Evolutionary conservation across 2,329 filamentous ascomycete genomes (phyloP).

Genomic region (Drechslerella stenobrocha): DNA sequence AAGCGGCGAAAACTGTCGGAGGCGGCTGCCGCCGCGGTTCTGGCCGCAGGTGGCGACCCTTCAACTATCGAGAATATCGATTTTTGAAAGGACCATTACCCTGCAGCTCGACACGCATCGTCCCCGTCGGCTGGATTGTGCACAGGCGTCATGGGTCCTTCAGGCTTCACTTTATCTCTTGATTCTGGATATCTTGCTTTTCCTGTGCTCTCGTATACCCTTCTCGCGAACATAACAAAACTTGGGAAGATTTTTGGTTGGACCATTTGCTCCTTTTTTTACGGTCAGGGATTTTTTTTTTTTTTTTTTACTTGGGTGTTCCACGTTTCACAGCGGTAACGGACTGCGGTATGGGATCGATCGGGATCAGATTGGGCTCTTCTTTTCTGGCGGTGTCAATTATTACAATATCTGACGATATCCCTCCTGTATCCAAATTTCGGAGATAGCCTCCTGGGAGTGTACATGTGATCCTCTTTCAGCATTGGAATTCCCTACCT

Average conservation of each 20-base stretch:
- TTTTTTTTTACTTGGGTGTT: slow-evolving; percentile 31
- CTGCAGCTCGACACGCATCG: slow-evolving; percentile 10
- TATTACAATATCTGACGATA: slow-evolving; percentile 29
- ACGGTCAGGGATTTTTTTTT: slow-evolving; percentile 38
- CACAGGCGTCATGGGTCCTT: slow-evolving; percentile 26
- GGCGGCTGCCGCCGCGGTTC: slow-evolving; percentile 69
- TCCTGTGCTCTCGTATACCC: slow-evolving; percentile 40
- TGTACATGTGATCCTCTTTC: slow-evolving; percentile 39
- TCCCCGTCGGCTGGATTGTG: slow-evolving; percentile 12
- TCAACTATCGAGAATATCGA: slow-evolving; percentile 50
- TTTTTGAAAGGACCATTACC: slow-evolving; percentile 13
- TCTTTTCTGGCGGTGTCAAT: slow-evolving; percentile 44
- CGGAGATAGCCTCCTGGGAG: slow-evolving; percentile 35
- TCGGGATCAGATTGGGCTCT: slow-evolving; percentile 44
- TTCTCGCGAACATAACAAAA: slow-evolving; percentile 33
- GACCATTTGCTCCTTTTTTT: slow-evolving; percentile 30
- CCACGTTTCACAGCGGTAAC: slow-evolving; percentile 47
- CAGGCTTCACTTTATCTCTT: slow-evolving; percentile 10
- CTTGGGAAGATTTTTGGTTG: slow-evolving; percentile 33
- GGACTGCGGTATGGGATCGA: slow-evolving; percentile 31
- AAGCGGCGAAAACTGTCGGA: slow-evolving; percentile 70
- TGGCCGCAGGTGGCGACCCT: slow-evolving; percentile 71
- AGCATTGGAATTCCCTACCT: slow-evolving; percentile 23
- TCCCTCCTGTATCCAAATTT: slow-evolving; percentile 42
- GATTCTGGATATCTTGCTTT: slow-evolving; percentile 13